Conservation (phyloP, 2,329 filamentous ascomycete species). For the Exserohilum rostratum region DNA sequence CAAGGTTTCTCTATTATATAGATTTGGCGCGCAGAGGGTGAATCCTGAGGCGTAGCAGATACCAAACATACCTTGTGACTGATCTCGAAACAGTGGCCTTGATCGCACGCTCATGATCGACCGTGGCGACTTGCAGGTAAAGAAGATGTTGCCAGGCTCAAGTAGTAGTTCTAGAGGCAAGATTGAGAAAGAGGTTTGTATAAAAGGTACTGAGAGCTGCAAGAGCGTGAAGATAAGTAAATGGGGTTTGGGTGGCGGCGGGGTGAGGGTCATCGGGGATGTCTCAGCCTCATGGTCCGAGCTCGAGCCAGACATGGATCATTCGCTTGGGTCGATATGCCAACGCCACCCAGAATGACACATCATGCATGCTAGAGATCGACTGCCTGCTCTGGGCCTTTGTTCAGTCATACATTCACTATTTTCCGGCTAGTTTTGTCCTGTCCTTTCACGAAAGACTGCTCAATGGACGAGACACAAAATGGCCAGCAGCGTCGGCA, state of each 20-base stretch:
- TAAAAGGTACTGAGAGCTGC: constrained; percentile 6
- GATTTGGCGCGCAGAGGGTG: background rate
- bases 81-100: constrained; percentile 37
- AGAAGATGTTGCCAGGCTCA: constrained; percentile 17
- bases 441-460: background rate
- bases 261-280: constrained; percentile 18
- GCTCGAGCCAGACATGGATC: constrained; percentile 10
- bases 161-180: constrained; percentile 10
- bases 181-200: constrained; percentile 6
- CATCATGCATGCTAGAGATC: background rate
- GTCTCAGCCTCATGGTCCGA: constrained; percentile 23
- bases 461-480: background rate
- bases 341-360: constrained; percentile 14
- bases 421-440: background rate
- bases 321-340: constrained; percentile 19
- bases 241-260: constrained; percentile 16
- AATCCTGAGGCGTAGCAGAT: constrained; percentile 7
- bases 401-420: background rate
- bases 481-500: background rate
- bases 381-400: background rate
- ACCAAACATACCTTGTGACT: constrained; percentile 34
- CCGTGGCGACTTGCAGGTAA: constrained; percentile 15
- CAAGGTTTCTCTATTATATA: background rate
- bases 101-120: constrained; percentile 41
- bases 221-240: constrained; percentile 13